These are phyloP conservation scores for Fallopia convolvulus DNA, from an alignment of 148 eudicot genomes.

Conservation along the genomic window DNA sequence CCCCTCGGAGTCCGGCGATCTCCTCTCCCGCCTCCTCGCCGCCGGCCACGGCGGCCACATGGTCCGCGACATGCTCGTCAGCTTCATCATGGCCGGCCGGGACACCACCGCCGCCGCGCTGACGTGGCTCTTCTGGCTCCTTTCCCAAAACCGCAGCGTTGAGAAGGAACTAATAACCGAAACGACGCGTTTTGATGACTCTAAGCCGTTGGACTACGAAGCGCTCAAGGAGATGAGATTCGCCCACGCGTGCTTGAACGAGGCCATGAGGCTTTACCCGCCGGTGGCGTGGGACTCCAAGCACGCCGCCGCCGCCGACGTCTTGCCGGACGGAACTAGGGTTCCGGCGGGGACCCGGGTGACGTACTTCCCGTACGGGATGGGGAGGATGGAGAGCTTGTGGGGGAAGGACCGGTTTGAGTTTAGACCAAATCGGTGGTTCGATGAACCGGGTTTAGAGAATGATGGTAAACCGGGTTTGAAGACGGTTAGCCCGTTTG, in stretches of 20 bases:
- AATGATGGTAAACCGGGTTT: slow-evolving; percentile 4
- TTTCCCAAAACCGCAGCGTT: slow-evolving; percentile 19
- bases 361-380: slow-evolving; percentile 76
- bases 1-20: slow-evolving; percentile 17
- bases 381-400: slow-evolving; percentile 80
- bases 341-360: slow-evolving; percentile 54
- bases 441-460: slow-evolving; percentile 16
- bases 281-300: slow-evolving; percentile 97
- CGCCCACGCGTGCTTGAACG: slow-evolving; percentile 61
- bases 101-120: slow-evolving; percentile 78
- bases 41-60: slow-evolving; percentile 34
- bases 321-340: slow-evolving; percentile 69
- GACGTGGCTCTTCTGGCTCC: slow-evolving; percentile 79
- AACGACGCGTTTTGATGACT: slow-evolving; percentile 4
- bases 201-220: slow-evolving; percentile 22
- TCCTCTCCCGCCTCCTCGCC: slow-evolving; percentile 43
- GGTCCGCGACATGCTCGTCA: slow-evolving; percentile 66
- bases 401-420: slow-evolving; percentile 65
- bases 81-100: slow-evolving; percentile 77
- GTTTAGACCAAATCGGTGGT: slow-evolving; percentile 75
- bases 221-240: slow-evolving; percentile 45
- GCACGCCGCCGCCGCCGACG: slow-evolving; percentile 55
- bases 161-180: slow-evolving; percentile 24
- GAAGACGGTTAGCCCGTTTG: slow-evolving; percentile 50
- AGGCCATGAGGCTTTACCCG: slow-evolving; percentile 76